Evolutionary conservation across 2,329 filamentous ascomycete genomes (phyloP).

Genomic region (Ophiosphaerella korrae): DNA sequence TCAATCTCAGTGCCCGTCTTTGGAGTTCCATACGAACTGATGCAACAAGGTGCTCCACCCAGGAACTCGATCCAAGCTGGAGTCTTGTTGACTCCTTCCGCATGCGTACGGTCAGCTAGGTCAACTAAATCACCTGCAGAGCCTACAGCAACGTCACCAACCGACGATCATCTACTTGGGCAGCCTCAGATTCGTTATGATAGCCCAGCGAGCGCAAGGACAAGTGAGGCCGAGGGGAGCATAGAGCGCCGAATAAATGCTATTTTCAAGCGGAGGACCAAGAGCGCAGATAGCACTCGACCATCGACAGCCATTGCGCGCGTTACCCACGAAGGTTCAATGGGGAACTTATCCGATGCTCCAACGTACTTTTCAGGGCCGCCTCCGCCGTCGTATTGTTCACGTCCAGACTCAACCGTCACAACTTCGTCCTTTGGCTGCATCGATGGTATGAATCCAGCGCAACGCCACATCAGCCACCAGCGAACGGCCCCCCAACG

Average conservation of each 20-base stretch:
- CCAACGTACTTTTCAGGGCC: constrained; percentile 40
- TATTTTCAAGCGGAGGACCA: constrained; percentile 12
- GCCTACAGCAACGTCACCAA: constrained; percentile 2
- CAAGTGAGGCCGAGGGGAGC: constrained; percentile 15
- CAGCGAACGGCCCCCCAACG: constrained; percentile 25
- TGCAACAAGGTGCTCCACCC: constrained; percentile 8
- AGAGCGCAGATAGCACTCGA: constrained; percentile 14
- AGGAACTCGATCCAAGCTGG: constrained; percentile 11
- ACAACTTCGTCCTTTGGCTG: constrained; percentile 45
- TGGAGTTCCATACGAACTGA: constrained; percentile 19
- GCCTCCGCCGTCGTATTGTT: constrained; percentile 42
- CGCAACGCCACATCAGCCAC: constrained; percentile 34
- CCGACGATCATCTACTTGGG: constrained; percentile 4
- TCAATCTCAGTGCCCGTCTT: constrained; percentile 36
- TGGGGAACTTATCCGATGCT: constrained; percentile 40
- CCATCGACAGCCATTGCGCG: constrained; percentile 20
- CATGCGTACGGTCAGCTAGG: constrained; percentile 4
- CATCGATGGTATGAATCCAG: constrained; percentile 38
- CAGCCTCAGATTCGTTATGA: constrained; percentile 7
- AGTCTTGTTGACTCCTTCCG: constrained; percentile 8
- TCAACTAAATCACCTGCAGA: constrained; percentile 4
- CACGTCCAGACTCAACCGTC: constrained; percentile 34
- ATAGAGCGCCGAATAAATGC: constrained; percentile 24
- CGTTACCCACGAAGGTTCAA: constrained; percentile 32
- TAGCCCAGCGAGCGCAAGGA: constrained; percentile 16